Conservation (phyloP, 495 filamentous ascomycete species). For the Daldinia decipiens region DNA sequence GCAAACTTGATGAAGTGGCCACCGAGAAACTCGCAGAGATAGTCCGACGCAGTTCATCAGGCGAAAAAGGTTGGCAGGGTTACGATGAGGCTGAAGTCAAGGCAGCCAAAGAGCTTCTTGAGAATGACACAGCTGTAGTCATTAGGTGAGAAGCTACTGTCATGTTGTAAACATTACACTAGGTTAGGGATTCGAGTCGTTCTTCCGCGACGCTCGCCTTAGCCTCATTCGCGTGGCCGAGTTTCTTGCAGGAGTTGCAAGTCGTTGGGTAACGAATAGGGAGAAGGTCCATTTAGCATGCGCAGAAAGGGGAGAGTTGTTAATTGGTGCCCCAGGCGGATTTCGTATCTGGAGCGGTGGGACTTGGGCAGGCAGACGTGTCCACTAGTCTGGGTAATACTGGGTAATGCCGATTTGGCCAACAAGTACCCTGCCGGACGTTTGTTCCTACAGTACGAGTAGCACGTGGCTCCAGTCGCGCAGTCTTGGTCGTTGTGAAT, state of each 20-base stretch:
- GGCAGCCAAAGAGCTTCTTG: slow-evolving; percentile 78
- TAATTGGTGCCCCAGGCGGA: slow-evolving; percentile 37
- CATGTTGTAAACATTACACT: slow-evolving; percentile 13
- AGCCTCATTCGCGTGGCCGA: slow-evolving; percentile 28
- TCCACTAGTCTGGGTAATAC: slow-evolving; percentile 37
- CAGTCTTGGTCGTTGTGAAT: slow-evolving; percentile 29
- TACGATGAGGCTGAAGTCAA: slow-evolving; percentile 79
- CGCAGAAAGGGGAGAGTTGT: slow-evolving; percentile 27
- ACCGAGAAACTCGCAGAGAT: slow-evolving; percentile 80
- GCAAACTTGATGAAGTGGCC: slow-evolving; percentile 75
- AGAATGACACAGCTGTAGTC: slow-evolving; percentile 48
- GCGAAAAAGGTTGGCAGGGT: slow-evolving; percentile 74
- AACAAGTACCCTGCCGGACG: slow-evolving; percentile 29
- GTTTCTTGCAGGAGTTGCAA: slow-evolving; percentile 24
- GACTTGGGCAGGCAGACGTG: slow-evolving; percentile 45
- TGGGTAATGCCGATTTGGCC: slow-evolving; percentile 34
- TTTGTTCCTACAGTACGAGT: slow-evolving; percentile 39
- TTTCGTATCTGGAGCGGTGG: slow-evolving; percentile 44
- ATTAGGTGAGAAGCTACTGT: slow-evolving; percentile 48
- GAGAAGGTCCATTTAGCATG: slow-evolving; percentile 27
- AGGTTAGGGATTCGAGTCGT: slow-evolving; percentile 11
- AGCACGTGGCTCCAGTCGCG: slow-evolving; percentile 49
- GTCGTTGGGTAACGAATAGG: slow-evolving; percentile 31
- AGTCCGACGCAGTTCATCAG: slow-evolving; percentile 67
- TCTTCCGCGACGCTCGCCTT: slow-evolving; percentile 23